Evolutionary conservation across 1,284 basidiomycete genomes (phyloP).

Genomic region (Paramarasmius palmivorus): DNA sequence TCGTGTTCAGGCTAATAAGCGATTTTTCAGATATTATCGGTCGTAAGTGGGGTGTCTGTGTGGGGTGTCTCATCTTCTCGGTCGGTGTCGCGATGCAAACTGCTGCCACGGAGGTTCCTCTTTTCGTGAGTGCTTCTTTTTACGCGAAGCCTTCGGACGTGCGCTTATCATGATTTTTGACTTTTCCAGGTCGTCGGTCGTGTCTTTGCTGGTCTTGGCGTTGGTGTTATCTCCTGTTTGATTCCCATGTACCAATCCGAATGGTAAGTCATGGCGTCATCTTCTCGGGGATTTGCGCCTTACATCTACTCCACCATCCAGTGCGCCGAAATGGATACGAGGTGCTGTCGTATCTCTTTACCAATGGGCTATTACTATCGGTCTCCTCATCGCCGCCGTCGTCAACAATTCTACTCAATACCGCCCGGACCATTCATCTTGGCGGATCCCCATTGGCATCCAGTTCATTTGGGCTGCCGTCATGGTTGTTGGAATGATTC

Average conservation of each 20-base stretch:
- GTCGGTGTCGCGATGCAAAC: constrained; percentile 71
- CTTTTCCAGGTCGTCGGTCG: constrained; percentile 12
- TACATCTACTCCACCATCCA: neutral
- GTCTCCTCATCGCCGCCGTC: constrained; percentile 18
- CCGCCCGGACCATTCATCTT: constrained; percentile 16
- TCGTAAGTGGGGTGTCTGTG: constrained; percentile 63
- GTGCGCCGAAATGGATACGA: constrained; percentile 19
- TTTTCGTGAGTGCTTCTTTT: constrained; percentile 43
- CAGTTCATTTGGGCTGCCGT: constrained; percentile 48
- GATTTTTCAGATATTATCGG: constrained; percentile 41
- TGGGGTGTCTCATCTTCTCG: constrained; percentile 61
- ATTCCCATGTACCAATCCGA: constrained; percentile 22
- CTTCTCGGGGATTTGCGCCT: neutral
- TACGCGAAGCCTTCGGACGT: neutral
- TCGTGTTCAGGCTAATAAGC: neutral
- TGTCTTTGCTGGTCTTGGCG: constrained; percentile 21
- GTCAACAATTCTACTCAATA: constrained; percentile 12
- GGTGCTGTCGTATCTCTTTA: constrained; percentile 15
- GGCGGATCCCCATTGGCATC: constrained; percentile 22
- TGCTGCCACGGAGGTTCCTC: constrained; percentile 49
- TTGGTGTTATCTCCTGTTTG: constrained; percentile 20
- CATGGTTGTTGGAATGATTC: constrained; percentile 41
- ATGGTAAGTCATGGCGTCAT: constrained; percentile 2
- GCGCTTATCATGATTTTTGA: neutral
- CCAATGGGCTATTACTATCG: constrained; percentile 22